Base-by-base conservation (phyloP, 148 eudicot species). In the Rhododendron mucronatum region DNA sequence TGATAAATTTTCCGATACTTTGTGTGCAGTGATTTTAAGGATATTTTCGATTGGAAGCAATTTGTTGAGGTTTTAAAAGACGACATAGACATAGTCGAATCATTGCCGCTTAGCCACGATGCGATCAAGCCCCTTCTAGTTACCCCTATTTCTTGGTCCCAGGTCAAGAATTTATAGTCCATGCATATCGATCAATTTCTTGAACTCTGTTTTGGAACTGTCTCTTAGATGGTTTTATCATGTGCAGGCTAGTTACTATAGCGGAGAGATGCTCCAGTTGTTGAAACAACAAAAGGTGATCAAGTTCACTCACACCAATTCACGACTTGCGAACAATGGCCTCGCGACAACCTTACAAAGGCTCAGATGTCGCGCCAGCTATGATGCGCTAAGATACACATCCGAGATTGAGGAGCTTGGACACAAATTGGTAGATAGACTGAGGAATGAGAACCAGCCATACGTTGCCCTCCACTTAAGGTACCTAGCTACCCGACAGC, bases 71-170 rank as follows among this genome's bases (percentile, higher is more conserved):
- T 85, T 26, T 61, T 93, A 44, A 89, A 89, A 84, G 90, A 92
- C 4, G 96, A 93, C 48, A 83, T 92, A 8, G 91, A 84, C 13
- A 86, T 93, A 28, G 88, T 92, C 12, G 92, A 95, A 41, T 77
- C 89, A 44, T 75, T 95, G 67, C 96, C 98, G 11, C 85, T 87
- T 30, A n/a, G 89, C 55, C 88, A 88, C 61, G 85, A 87, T 23
- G 37, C 69, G 26, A 50, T 89, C 53, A 83, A 90, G 80, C 92
- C 93, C 61, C 48, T 85, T 10, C 41, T 82, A 23, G 91, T 92
- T 87, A 90, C 95, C 51, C 96, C 96, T 0, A 73, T 93, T 75
- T 95, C 95, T 35, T 95, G 98, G 98, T 95, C 96, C 3, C 92
- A 92, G 95, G 98, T 91, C 37, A n/a, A 84, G 7, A 45, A 55